Percentiles rank a stretch among this genome's conserved stretches.
These are phyloP conservation scores for Acanthamoeba healyi DNA, from an alignment of 208 protist species.

Conservation along the genomic window DNA sequence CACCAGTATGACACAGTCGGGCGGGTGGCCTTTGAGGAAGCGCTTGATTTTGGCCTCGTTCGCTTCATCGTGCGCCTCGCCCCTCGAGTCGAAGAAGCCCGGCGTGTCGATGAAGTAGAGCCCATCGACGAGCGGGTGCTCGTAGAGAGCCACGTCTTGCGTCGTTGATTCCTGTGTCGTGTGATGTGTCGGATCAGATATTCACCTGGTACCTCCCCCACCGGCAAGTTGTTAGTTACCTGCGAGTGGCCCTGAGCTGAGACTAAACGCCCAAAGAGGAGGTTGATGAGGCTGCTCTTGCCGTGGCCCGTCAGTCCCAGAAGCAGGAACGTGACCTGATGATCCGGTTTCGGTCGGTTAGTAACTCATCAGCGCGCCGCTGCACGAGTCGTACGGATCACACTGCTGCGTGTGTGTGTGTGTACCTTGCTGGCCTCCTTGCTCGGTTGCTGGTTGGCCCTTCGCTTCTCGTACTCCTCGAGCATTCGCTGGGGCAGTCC, in stretches of 20 bases:
- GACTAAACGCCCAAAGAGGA: slow-evolving; percentile 59
- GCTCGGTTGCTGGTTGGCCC: background rate
- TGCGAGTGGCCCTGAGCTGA: slow-evolving; percentile 42
- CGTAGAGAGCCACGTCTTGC: slow-evolving; percentile 57
- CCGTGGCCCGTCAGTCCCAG: slow-evolving; percentile 43
- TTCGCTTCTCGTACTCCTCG: slow-evolving; percentile 47
- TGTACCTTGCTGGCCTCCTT: background rate
- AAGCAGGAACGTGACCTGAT: slow-evolving; percentile 52
- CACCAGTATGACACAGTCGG: slow-evolving; percentile 55
- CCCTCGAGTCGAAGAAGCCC: slow-evolving; percentile 70
- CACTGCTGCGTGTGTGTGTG: no score
- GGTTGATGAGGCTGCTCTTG: slow-evolving; percentile 73
- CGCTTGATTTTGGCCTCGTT: slow-evolving; percentile 51
- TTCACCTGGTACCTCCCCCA: no score
- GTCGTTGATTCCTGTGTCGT: slow-evolving; percentile 51
- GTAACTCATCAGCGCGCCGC: no score
- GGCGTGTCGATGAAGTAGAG: slow-evolving; percentile 73
- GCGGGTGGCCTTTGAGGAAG: slow-evolving; percentile 50
- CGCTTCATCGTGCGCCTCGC: background rate
- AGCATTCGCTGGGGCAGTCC: slow-evolving; percentile 25
- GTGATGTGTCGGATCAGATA: no score
- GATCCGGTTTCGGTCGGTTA: no score
- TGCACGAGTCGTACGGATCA: no score
- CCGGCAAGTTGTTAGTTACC: no score
- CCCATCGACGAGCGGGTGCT: slow-evolving; percentile 61